Evolutionary conservation across 2,329 filamentous ascomycete genomes (phyloP), one percentile per base, ranked within the genome.

Genomic region (Periconia macrospinosa): DNA sequence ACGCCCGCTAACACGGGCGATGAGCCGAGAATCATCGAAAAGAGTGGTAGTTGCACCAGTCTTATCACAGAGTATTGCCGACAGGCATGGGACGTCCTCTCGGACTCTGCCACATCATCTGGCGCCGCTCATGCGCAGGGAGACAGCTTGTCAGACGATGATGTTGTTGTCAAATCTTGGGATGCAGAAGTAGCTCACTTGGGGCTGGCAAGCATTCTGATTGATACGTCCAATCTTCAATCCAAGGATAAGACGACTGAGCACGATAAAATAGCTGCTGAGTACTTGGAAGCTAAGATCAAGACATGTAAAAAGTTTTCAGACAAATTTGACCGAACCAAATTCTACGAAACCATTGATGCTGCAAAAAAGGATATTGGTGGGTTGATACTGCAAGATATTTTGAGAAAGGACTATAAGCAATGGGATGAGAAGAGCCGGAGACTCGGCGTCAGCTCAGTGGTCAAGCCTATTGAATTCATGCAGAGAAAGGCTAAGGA

Each of bases 391-490:
- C 72, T 91, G 60, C 76, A 81, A 19, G 90, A 92, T 61, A 81
- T 92, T 40, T 73, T 93, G 49, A 81, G 88, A 58, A 93, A 93
- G 71, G 90, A 95, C 74, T 95, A 92, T 75, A 95, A 95, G 76
- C 81, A 89, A 67, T 94, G 90, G 90, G 76, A 75, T 11, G 76
- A 76, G 11, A 75, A 72, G 48, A 71, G 61, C 0, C 67, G 85
- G 37, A 78, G 75, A 17, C 78, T 93, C 5, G 90, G 90, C n/a
- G 84, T 90, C 50, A 84, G 84, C 62, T 83, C 83, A 41, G 79
- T 87, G 2, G 84, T 89, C 2, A 85, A 85, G 60, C 75, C 81
- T n/a, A 72, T 92, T 6, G 72, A 75, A 5, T 89, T 86, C 57
- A 72, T 92, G 40, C 68, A 84, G 11, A 64, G 72, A 14, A 84